Base-by-base conservation (phyloP, 1,139 yeast genomes). In the Entelexis paramagnoliae region DNA sequence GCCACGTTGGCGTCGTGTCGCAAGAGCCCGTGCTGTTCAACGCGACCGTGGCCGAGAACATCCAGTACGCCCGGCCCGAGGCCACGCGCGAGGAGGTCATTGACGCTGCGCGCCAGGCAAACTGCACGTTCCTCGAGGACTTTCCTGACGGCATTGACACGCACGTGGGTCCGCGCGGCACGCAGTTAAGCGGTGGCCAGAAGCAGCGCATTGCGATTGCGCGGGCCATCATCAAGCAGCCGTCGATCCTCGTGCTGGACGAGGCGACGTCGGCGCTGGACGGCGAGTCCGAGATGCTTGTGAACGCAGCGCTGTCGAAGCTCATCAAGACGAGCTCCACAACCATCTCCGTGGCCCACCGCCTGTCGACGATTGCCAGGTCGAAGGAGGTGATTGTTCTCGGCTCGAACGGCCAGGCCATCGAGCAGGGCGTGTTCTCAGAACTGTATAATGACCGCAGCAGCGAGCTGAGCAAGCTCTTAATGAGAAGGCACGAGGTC, bases 21-120 rank as follows among this genome's bases (percentile, higher is more conserved):
- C 98, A 91, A 67, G 97, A 89, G 61, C 96, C 97, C 0, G 78
- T 86, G n/a, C 71, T 91, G 52, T 87, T 88, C 72, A 83, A 93
- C 48, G 96, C 96, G 2, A 79, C 95, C 0, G 80, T 91, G 36
- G 79, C 83, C 51, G 96, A 88, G 24, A 91, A 91, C 62, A 83
- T 91, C 50, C 74, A 79, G 8, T 89, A 88, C 64, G 96, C 96
- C 0, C 68, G 65, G 50, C 74, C 72, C 11, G 72, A 72, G 47
- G 81, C 83, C 19, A 73, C 80, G 1, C 72, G 77, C 30, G 81
- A 78, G 51, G 83, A 83, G 60, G 78, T 89, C 28, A 73, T 79
- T 48, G 73, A 74, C 49, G 96, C 95, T 0, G 81, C 93, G 1
- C 74, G 73, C 43, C 77, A 81, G 62, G 91, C 96, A 51, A 88